Percentiles rank a stretch among this genome's conserved stretches.
These are phyloP conservation scores for Tolypocladium album DNA, from an alignment of 2,329 filamentous ascomycete species.

Conservation along the genomic window DNA sequence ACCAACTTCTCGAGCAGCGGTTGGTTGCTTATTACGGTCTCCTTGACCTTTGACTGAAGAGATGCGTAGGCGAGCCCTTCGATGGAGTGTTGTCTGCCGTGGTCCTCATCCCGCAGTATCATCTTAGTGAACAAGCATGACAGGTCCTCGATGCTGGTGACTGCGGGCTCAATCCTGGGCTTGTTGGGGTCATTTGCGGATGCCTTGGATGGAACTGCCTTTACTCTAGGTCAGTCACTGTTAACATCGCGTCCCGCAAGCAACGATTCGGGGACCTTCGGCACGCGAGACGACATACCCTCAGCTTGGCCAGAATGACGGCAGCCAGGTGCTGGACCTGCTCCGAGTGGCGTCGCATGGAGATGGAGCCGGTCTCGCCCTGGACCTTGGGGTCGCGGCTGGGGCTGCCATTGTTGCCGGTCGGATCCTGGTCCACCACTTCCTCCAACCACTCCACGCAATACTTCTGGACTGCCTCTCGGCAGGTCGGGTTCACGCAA, in stretches of 20 bases:
- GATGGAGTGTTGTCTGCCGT: slow-evolving; percentile 58
- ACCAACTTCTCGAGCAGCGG: slow-evolving; percentile 62
- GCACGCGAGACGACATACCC: slow-evolving; percentile 24
- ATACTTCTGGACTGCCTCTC: slow-evolving; percentile 74
- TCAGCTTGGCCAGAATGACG: slow-evolving; percentile 64
- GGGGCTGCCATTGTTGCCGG: slow-evolving; percentile 38
- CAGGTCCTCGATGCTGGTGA: slow-evolving; percentile 55
- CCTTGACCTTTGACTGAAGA: slow-evolving; percentile 74
- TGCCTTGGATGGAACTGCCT: slow-evolving; percentile 42
- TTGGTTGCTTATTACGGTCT: slow-evolving; percentile 60
- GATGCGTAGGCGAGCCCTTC: slow-evolving; percentile 92
- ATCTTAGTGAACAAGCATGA: slow-evolving; percentile 55
- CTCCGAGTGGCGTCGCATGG: slow-evolving; percentile 49
- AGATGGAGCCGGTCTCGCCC: slow-evolving; percentile 46
- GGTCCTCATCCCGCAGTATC: slow-evolving; percentile 47
- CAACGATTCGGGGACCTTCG: neutral
- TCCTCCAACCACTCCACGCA: slow-evolving; percentile 82
- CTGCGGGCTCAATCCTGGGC: slow-evolving; percentile 38
- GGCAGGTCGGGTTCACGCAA: slow-evolving; percentile 73
- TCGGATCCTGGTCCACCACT: slow-evolving; percentile 62
- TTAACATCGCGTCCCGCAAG: slow-evolving; percentile 12
- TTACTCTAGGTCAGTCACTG: slow-evolving; percentile 39
- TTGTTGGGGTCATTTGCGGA: slow-evolving; percentile 26
- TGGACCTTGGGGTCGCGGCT: slow-evolving; percentile 46
- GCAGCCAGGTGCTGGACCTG: slow-evolving; percentile 57